Base-by-base conservation (phyloP, 345 rosid species). In the Eucalyptus globulus region DNA sequence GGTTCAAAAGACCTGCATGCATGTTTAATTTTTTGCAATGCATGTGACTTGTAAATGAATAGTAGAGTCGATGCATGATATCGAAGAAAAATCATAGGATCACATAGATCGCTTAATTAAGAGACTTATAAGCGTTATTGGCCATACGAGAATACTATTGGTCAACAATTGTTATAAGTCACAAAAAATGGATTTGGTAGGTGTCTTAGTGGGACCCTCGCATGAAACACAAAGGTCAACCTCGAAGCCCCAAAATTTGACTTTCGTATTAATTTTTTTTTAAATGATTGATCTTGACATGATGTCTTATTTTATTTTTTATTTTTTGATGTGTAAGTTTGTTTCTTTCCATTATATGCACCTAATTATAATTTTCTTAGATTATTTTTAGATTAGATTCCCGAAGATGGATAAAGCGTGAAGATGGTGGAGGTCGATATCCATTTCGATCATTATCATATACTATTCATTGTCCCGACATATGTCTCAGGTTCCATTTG, bases 351-450 rank as follows among this genome's bases (percentile, higher is more conserved):
- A 49, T 49, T 49, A 5, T 49, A 5, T 49, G 16, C 16, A 14
- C 51, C 16, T 49, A 49, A 49, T 49, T 49, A 2, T 14, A 49
- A 14, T 49, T 49, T 49, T 49, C 16, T 49, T 1, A 49, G 3
- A 14, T 49, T 14, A 49, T 0, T 0, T 49, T 49, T 49, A 49
- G 51, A 49, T 14, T 49, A 14, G 3, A 3, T 14, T 16, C 16
- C 0, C 6, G 7, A 49, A 49, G 0, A 14, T 49, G 16, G 6
- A 14, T 0, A 49, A 49, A 49, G 51, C 16, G 0, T 0, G 1
- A 49, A 49, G 0, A 49, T 0, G 16, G 3, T 49, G 51, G 51
- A 49, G 6, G 51, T 49, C 3, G 51, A 14, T 14, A 0, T 49
- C 2, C 16, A 49, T 49, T 49, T 0, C 16, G 3, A 49, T 3